Evolutionary conservation across 305 asterid genomes (phyloP).

Genomic region (Salvia sclarea): DNA sequence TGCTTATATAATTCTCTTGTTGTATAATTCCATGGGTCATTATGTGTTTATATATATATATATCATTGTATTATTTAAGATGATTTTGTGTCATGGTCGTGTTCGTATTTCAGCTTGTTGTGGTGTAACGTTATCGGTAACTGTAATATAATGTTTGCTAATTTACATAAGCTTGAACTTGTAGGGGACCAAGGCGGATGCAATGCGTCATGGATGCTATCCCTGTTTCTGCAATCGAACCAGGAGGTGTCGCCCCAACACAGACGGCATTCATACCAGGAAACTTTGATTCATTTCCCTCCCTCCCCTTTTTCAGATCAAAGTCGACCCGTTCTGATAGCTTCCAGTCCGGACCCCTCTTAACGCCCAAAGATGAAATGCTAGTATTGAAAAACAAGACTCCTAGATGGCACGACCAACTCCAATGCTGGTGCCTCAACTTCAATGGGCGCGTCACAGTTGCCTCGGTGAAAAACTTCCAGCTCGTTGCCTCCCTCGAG

Average conservation of each 20-base stretch:
- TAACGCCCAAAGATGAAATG: slow-evolving; percentile 48
- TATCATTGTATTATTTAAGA: background rate
- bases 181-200: slow-evolving; percentile 97
- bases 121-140: background rate
- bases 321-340: slow-evolving; percentile 66
- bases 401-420: slow-evolving; percentile 98
- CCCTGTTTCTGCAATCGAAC: slow-evolving; percentile 67
- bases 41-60: background rate
- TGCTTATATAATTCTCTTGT: background rate
- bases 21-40: background rate
- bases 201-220: slow-evolving; percentile 80
- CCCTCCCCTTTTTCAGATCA: slow-evolving; percentile 77
- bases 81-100: background rate
- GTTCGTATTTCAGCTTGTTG: background rate
- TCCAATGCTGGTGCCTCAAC: slow-evolving; percentile 97
- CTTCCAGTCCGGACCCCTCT: slow-evolving; percentile 47
- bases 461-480: slow-evolving; percentile 91
- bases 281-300: slow-evolving; percentile 67
- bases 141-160: background rate
- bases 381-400: slow-evolving; percentile 78
- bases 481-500: slow-evolving; percentile 65
- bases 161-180: background rate
- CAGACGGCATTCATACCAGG: slow-evolving; percentile 70
- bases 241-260: slow-evolving; percentile 78
- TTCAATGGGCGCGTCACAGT: slow-evolving; percentile 90